phyloP scores from a whole-genome alignment of 2,329 filamentous ascomycete genomes.

The Xylaria sp. region DNA sequence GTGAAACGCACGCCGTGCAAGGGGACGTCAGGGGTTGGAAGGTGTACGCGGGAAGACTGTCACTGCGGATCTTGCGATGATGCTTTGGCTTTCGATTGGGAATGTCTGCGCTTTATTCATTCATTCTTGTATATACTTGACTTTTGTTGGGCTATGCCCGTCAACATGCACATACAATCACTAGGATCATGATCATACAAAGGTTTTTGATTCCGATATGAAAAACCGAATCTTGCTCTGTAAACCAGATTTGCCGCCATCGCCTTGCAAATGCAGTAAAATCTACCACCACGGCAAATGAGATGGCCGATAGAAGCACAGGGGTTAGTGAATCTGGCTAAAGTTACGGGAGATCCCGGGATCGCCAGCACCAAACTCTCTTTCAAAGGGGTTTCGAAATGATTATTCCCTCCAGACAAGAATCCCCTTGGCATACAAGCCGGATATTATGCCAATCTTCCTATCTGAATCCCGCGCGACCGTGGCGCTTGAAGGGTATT shows the following conservation, averaged over 20 bases:
- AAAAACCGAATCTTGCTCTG: not conserved
- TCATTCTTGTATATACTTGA: conserved; percentile 39
- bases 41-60: not conserved
- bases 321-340: not conserved
- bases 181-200: not conserved
- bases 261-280: not conserved
- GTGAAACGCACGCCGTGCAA: not conserved
- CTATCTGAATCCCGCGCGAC: conserved; percentile 46
- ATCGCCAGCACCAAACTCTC: not conserved
- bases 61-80: not conserved
- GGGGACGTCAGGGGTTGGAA: not conserved
- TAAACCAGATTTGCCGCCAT: not conserved
- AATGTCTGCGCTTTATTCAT: conserved; percentile 14
- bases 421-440: conserved; percentile 53
- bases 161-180: conserved; percentile 31
- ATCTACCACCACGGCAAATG: not conserved
- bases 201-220: not conserved
- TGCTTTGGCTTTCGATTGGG: conserved; percentile 4
- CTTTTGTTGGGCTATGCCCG: conserved; percentile 14
- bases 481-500: conserved; percentile 51
- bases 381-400: not conserved
- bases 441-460: conserved; percentile 50
- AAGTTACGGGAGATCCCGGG: not conserved
- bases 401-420: conserved; percentile 43
- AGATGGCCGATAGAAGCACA: not conserved